A percentile compares a stretch with the other conserved stretches of the same genome.
Evolutionary conservation across 176 grass and related monocot species (phyloP).

Genomic region (Puya raimondii): DNA sequence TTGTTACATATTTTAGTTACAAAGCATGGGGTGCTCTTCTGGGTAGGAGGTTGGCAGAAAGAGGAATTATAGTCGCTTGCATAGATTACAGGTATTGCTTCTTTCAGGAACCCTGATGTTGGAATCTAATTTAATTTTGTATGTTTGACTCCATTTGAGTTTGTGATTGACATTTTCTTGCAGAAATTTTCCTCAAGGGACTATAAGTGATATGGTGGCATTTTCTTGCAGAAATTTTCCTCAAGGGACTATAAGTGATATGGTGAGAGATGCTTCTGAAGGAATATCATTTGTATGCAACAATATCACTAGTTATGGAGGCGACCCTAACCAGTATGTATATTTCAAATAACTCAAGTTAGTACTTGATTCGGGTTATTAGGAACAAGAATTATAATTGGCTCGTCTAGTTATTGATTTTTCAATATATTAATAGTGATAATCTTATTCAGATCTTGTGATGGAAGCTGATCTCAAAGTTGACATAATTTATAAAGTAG

Average conservation of each 20-base stretch:
- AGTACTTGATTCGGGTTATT: not conserved
- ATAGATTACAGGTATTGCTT: conserved; percentile 86
- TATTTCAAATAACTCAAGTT: conserved; percentile 15
- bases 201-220: not conserved
- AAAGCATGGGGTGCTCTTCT: conserved; percentile 97
- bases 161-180: not conserved
- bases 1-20: conserved; percentile 51
- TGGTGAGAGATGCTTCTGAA: conserved; percentile 91
- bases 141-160: not conserved
- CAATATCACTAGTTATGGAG: conserved; percentile 77
- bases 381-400: not conserved
- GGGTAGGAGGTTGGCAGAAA: conserved; percentile 78
- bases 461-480: too few relatives aligned
- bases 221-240: conserved; percentile 77
- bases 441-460: too few relatives aligned
- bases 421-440: too few relatives aligned
- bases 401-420: not conserved
- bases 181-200: not conserved
- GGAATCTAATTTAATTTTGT: not conserved
- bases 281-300: conserved; percentile 93
- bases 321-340: conserved; percentile 76
- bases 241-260: conserved; percentile 91
- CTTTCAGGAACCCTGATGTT: conserved; percentile 1
- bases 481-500: too few relatives aligned
- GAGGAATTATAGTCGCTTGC: conserved; percentile 97